Evolutionary conservation across 2,329 filamentous ascomycete genomes (phyloP).

Genomic region (Seiridium cupressi): DNA sequence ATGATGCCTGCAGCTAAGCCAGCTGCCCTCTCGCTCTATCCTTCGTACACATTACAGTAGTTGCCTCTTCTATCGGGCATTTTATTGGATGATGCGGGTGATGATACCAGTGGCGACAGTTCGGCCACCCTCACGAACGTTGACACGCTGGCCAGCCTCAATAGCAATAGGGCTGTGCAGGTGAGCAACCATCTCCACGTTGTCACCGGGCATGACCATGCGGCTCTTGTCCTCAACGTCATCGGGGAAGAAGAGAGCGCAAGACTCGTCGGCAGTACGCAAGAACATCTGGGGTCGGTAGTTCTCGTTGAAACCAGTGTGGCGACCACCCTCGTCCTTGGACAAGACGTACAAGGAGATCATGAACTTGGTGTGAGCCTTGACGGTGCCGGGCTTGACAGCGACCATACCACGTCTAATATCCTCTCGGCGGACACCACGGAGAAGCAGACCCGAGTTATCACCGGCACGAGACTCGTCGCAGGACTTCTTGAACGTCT

Average conservation of each 20-base stretch:
- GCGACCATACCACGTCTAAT: conserved; percentile 94
- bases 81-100: conserved; percentile 67
- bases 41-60: conserved; percentile 11
- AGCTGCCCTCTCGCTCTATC: conserved; percentile 7
- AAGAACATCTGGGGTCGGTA: conserved; percentile 97
- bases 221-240: conserved; percentile 67
- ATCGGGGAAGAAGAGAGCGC: conserved; percentile 83
- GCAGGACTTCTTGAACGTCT: conserved; percentile 99
- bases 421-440: conserved; percentile 95
- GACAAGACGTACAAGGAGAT: conserved; percentile 94
- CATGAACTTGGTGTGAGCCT: conserved; percentile 88
- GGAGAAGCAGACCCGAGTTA: conserved; percentile 95
- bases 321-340: conserved; percentile 97
- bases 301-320: conserved; percentile 93
- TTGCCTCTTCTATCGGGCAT: conserved; percentile 4
- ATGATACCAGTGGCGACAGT: conserved; percentile 83
- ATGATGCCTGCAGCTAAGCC: conserved; percentile 8
- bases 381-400: conserved; percentile 76
- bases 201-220: conserved; percentile 97
- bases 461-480: conserved; percentile 95
- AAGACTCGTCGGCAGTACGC: conserved; percentile 81
- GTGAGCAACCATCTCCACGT: conserved; percentile 92
- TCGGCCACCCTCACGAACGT: conserved; percentile 94
- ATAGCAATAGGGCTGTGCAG: conserved; percentile 83
- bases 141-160: conserved; percentile 93